Conservation (phyloP, 768 basidiomycete species). For the Hortiboletus campestris region DNA sequence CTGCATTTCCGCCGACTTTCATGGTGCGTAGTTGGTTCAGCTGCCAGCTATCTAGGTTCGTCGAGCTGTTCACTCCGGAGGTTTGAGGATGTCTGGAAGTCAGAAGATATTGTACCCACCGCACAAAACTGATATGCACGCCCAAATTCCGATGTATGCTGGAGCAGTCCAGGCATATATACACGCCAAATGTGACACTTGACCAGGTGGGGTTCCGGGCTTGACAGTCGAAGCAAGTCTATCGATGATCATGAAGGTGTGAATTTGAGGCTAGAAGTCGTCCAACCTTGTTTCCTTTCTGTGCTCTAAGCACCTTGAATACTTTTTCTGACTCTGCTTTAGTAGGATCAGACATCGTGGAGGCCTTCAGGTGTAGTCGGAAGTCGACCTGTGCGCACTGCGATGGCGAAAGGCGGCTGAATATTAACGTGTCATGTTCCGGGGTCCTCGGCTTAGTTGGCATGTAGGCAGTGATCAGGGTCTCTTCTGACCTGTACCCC, state of each 20-base stretch:
- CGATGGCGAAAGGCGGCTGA: slow-evolving; percentile 3
- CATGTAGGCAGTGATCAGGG: slow-evolving; percentile 11
- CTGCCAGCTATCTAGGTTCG: slow-evolving; percentile 95
- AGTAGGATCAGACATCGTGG: slow-evolving; percentile 66
- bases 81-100: slow-evolving; percentile 6
- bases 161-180: slow-evolving; percentile 97
- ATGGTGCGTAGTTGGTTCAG: slow-evolving; percentile 87
- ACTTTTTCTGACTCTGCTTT: slow-evolving; percentile 87
- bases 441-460: slow-evolving; percentile 11
- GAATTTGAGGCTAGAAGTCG: neutral
- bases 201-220: slow-evolving; percentile 98
- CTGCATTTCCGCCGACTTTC: slow-evolving; percentile 93
- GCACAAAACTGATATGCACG: slow-evolving; percentile 95
- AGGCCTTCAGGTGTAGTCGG: neutral
- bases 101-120: slow-evolving; percentile 48
- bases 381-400: slow-evolving; percentile 8
- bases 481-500: slow-evolving; percentile 1
- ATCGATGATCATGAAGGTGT: slow-evolving; percentile 15
- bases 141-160: slow-evolving; percentile 95
- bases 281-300: slow-evolving; percentile 86
- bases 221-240: slow-evolving; percentile 93
- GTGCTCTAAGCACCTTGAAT: slow-evolving; percentile 76
- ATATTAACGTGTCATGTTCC: slow-evolving; percentile 21
- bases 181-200: slow-evolving; percentile 93
- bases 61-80: slow-evolving; percentile 60